A percentile compares a stretch with the other conserved stretches of the same genome.
Evolutionary conservation across 352 stramenopile species (phyloP).

Genomic region (Globisporangium acanthophoron): DNA sequence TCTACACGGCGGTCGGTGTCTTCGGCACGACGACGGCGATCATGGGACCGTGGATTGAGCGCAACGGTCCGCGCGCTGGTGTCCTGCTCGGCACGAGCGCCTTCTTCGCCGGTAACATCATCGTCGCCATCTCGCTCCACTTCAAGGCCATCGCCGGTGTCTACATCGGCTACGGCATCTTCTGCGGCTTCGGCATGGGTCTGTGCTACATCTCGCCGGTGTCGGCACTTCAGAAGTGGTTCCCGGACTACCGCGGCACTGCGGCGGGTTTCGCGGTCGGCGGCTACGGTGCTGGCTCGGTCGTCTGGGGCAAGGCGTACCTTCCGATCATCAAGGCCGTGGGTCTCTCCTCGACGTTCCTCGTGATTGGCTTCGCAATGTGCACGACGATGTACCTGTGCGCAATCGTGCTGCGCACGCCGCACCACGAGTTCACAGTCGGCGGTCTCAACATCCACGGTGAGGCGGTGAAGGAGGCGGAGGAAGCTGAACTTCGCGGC

Average conservation of each 20-base stretch:
- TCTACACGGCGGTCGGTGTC: slow-evolving; percentile 65
- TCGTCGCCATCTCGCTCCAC: slow-evolving; percentile 45
- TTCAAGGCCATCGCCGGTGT: slow-evolving; percentile 38
- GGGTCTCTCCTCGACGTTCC: slow-evolving; percentile 38
- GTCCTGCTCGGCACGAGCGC: slow-evolving; percentile 41
- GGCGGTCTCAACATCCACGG: slow-evolving; percentile 60
- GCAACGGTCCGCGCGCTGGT: slow-evolving; percentile 42
- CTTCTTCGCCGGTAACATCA: slow-evolving; percentile 47
- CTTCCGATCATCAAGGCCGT: slow-evolving; percentile 46
- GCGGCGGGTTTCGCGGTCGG: slow-evolving; percentile 64
- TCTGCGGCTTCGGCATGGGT: slow-evolving; percentile 56
- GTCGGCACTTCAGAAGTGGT: slow-evolving; percentile 74
- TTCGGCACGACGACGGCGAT: slow-evolving; percentile 55
- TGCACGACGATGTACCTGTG: slow-evolving; percentile 30
- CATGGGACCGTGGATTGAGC: slow-evolving; percentile 67
- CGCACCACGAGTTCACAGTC: slow-evolving; percentile 39
- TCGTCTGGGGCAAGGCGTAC: slow-evolving; percentile 67
- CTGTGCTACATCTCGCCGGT: slow-evolving; percentile 77
- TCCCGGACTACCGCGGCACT: slow-evolving; percentile 65
- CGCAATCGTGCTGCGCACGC: slow-evolving; percentile 37
- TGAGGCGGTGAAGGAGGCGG: slow-evolving; percentile 27
- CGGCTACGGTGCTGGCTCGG: slow-evolving; percentile 51
- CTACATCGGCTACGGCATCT: slow-evolving; percentile 66
- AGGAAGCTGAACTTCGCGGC: slow-evolving; percentile 23
- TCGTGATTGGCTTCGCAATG: slow-evolving; percentile 38